Evolutionary conservation across 2,329 filamentous ascomycete genomes (phyloP).

Genomic region (Arachnomyces sp.): DNA sequence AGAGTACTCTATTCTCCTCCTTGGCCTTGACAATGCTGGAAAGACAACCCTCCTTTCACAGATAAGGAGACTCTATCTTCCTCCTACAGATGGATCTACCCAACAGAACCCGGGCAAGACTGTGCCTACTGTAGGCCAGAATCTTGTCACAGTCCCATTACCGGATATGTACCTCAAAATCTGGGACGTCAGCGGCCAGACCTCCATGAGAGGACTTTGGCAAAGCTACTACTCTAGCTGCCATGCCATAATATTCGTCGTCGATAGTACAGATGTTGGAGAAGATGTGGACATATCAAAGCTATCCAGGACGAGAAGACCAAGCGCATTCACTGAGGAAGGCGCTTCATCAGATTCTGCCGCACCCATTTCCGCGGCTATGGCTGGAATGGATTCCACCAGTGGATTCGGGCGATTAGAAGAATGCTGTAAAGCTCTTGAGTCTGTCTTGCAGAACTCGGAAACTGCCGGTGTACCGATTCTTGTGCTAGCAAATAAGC

Average conservation of each 20-base stretch:
- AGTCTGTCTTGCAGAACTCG: constrained; percentile 78
- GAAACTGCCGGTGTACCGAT: constrained; percentile 89
- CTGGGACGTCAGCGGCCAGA: constrained; percentile 95
- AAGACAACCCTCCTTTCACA: constrained; percentile 98
- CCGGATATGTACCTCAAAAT: constrained; percentile 97
- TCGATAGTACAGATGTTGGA: constrained; percentile 89
- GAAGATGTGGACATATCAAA: constrained; percentile 62
- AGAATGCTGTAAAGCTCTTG: constrained; percentile 82
- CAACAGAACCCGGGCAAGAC: constrained; percentile 65
- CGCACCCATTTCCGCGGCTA: constrained; percentile 23
- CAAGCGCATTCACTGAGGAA: not conserved
- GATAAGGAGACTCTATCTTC: constrained; percentile 75
- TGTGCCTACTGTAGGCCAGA: constrained; percentile 94
- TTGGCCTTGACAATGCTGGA: constrained; percentile 95
- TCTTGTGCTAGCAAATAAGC: constrained; percentile 91
- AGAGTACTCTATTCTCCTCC: constrained; percentile 96
- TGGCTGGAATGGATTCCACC: constrained; percentile 29
- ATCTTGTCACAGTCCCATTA: constrained; percentile 83
- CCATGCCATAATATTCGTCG: constrained; percentile 95
- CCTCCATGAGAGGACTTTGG: constrained; percentile 83
- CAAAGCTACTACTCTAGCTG: constrained; percentile 90
- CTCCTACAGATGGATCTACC: constrained; percentile 30
- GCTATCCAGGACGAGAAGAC: constrained; percentile 20
- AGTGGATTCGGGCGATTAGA: constrained; percentile 54
- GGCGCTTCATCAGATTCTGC: constrained; percentile 4